Conservation (phyloP, 2,329 filamentous ascomycete species). For the Hypocrella siamensis region DNA sequence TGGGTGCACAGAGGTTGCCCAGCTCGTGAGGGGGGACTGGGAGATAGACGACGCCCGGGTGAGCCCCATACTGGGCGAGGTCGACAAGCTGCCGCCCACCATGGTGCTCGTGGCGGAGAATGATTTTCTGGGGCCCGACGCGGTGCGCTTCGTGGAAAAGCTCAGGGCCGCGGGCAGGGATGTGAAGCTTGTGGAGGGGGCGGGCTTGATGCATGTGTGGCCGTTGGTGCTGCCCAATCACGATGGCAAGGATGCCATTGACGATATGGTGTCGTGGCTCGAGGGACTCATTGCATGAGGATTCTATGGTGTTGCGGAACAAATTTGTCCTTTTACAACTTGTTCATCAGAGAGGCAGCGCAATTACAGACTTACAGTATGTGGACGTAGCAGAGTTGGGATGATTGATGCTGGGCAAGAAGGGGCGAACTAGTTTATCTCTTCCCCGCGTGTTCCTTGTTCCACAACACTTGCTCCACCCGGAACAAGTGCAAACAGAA, state of each 20-base stretch:
- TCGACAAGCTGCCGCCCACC: conserved; percentile 13
- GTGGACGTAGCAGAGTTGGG: too few species aligned
- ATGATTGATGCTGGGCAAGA: too few species aligned
- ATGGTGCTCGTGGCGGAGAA: conserved; percentile 12
- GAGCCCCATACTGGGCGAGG: conserved; percentile 14
- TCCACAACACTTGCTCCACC: too few species aligned
- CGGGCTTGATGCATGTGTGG: conserved; percentile 18
- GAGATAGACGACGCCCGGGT: conserved; percentile 11
- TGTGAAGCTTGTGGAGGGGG: conserved; percentile 12
- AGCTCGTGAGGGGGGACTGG: conserved; percentile 12
- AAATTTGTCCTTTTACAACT: too few species aligned
- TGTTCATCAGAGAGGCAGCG: too few species aligned
- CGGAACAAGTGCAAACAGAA: too few species aligned
- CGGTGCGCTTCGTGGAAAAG: conserved; percentile 12
- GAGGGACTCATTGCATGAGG: conserved; percentile 5
- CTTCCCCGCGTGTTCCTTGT: too few species aligned
- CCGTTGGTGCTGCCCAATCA: conserved; percentile 12
- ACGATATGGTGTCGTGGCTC: conserved; percentile 13
- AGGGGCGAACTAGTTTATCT: too few species aligned
- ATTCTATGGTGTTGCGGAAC: too few species aligned
- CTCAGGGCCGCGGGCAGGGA: conserved; percentile 10
- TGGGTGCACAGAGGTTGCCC: conserved; percentile 11
- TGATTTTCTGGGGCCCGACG: conserved; percentile 14
- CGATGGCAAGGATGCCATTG: conserved; percentile 12
- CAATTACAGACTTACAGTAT: too few species aligned